phyloP scores from a whole-genome alignment of 192 early-diverging fungal genomes.

The Coemansia sp. region DNA sequence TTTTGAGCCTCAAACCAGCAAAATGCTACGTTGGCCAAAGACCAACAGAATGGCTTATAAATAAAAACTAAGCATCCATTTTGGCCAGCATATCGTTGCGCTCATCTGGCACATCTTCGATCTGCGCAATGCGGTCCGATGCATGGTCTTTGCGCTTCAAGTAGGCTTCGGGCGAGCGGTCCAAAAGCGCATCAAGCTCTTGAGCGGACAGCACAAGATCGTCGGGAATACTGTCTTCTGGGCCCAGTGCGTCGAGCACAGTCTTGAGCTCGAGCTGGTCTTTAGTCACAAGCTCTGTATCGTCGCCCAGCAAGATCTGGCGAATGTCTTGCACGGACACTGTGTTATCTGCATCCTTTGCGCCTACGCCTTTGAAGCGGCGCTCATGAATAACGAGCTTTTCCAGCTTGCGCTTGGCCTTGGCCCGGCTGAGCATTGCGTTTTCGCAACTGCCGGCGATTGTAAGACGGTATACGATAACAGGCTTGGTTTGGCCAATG shows the following conservation, averaged over 20 bases:
- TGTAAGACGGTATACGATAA: conserved; percentile 87
- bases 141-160: conserved; percentile 3
- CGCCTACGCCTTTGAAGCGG: conserved; percentile 62
- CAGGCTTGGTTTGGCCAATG: conserved; percentile 91
- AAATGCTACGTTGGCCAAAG: no score
- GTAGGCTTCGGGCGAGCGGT: conserved; percentile 41
- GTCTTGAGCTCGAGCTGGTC: conserved; percentile 23
- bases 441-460: conserved; percentile 82
- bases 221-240: conserved; percentile 20
- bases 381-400: conserved; percentile 94
- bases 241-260: conserved; percentile 24
- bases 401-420: conserved; percentile 84
- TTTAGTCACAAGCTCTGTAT: conserved; percentile 59
- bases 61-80: conserved; percentile 6
- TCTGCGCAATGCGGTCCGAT: conserved; percentile 21
- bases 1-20: no score
- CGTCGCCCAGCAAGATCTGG: conserved; percentile 70
- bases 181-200: conserved; percentile 35
- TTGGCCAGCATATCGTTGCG: conserved; percentile 47
- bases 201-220: conserved; percentile 27
- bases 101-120: conserved; percentile 27
- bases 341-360: not conserved
- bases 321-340: conserved; percentile 67
- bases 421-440: conserved; percentile 77
- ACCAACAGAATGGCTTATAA: not conserved